Evolutionary conservation across 2,329 filamentous ascomycete genomes (phyloP).

Genomic region (Xylariaceae sp.): DNA sequence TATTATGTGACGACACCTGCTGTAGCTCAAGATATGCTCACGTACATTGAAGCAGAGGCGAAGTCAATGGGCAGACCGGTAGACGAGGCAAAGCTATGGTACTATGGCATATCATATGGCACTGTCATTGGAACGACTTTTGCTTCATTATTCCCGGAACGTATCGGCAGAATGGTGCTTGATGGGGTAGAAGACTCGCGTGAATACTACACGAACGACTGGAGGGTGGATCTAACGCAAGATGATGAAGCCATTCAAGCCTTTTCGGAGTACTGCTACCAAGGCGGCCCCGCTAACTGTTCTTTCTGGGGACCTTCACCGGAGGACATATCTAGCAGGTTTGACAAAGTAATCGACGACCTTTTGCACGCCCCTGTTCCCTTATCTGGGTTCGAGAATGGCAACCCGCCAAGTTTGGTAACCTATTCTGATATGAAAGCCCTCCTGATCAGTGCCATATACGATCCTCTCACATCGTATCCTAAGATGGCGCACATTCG

Average conservation of each 20-base stretch:
- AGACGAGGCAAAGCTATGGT: constrained; percentile 39
- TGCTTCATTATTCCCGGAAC: constrained; percentile 48
- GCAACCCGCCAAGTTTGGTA: constrained; percentile 30
- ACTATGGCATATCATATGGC: constrained; percentile 38
- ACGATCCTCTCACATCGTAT: constrained; percentile 32
- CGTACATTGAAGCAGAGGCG: constrained; percentile 41
- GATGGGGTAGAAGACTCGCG: constrained; percentile 37
- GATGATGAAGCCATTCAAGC: constrained; percentile 18
- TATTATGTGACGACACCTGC: constrained; percentile 43
- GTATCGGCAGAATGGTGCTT: constrained; percentile 45
- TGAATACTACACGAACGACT: constrained; percentile 19
- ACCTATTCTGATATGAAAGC: constrained; percentile 41
- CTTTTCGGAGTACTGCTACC: constrained; percentile 23
- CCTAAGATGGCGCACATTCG: constrained; percentile 36
- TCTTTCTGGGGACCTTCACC: constrained; percentile 41
- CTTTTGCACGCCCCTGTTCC: constrained; percentile 37
- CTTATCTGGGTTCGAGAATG: constrained; percentile 28
- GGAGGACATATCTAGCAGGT: constrained; percentile 34
- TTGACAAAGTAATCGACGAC: constrained; percentile 35
- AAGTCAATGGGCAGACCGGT: constrained; percentile 26
- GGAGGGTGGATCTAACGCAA: constrained; percentile 17
- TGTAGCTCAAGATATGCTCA: constrained; percentile 40
- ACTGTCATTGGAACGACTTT: constrained; percentile 41
- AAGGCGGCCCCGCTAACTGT: constrained; percentile 35
- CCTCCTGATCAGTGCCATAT: constrained; percentile 35